Percentiles rank a stretch among this genome's conserved stretches.
These are phyloP conservation scores for Phytophthora kernoviae DNA, from an alignment of 352 stramenopile species.

Conservation along the genomic window DNA sequence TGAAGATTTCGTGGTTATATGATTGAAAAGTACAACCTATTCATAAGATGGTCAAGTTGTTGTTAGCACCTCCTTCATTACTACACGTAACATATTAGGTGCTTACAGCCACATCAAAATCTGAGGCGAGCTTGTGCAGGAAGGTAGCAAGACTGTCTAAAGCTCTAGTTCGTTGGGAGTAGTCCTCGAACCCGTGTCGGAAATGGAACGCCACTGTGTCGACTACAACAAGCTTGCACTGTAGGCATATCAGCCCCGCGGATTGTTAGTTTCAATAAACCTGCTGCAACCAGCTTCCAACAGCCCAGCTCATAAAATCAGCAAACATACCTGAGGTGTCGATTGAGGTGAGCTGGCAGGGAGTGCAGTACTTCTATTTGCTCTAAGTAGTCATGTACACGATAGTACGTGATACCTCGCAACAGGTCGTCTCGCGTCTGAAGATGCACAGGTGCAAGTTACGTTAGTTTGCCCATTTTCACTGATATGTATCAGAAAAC, in stretches of 20 bases:
- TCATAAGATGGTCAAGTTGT: background rate
- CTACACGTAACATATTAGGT: background rate
- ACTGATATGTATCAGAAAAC: slow-evolving; percentile 14
- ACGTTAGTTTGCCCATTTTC: background rate
- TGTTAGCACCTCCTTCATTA: background rate
- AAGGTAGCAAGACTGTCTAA: slow-evolving; percentile 77
- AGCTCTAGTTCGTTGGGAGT: slow-evolving; percentile 55
- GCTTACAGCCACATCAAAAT: slow-evolving; percentile 63
- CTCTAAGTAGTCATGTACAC: slow-evolving; percentile 88
- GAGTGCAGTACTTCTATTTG: slow-evolving; percentile 89
- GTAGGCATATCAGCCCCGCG: background rate
- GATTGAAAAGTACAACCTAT: slow-evolving; percentile 73
- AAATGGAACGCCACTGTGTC: slow-evolving; percentile 96
- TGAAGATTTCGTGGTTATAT: slow-evolving; percentile 66
- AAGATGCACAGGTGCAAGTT: background rate
- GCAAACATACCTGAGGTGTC: slow-evolving; percentile 34
- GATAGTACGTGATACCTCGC: slow-evolving; percentile 73
- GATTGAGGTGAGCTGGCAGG: slow-evolving; percentile 61
- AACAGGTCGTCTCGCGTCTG: slow-evolving; percentile 86
- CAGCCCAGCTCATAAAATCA: background rate
- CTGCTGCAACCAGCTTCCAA: background rate
- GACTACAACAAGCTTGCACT: slow-evolving; percentile 91
- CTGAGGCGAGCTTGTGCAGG: slow-evolving; percentile 62
- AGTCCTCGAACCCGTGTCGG: slow-evolving; percentile 86
- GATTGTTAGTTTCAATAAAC: background rate